Evolutionary conservation across 305 asterid genomes (phyloP), one percentile per base, ranked within the genome.

Genomic region (Fraxinus floribunda): DNA sequence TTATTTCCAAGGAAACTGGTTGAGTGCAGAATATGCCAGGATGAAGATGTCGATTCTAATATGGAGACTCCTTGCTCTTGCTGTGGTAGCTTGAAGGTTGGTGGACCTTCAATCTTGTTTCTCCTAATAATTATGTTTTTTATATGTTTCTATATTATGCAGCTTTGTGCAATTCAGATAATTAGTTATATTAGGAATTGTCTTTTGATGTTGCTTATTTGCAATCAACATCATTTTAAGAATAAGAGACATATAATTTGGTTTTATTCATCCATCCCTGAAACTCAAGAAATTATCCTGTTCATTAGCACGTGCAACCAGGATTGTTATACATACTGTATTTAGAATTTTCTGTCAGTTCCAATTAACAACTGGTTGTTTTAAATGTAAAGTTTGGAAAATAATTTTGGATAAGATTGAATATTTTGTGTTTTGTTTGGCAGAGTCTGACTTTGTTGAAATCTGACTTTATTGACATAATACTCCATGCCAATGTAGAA

Each of bases 1-100:
- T 85, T 86, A 78, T 82, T 91, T 66, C 94, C 91, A 39, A 87
- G 91, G 80, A 94, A 93, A 81, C 49, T 92, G 78, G 98, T 84
- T 4, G 98, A 93, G 86, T 95, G 98, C 89, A 91, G 97, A 87
- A 94, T 94, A 83, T 94, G 98, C 82, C 98, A 93, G 82, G 98
- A 94, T 70, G 97, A 94, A 75, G 98, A 91, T 83, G 4, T 91
- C 49, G 93, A 92, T 89, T 88, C 88, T 0, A 91, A 86, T 60
- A 92, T 95, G 98, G 98, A 95, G 88, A 76, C 91, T 84, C 98
- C 98, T 80, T 95, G 98, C 79, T 92, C 98, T 83, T 95, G 98
- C 84, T 90, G 94, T 55, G 99, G 99, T 44, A 96, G 98, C 91
- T 91, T 94, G 87, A 96, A 93, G 98, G 98, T 96, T 87, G 77